These are phyloP conservation scores for Dianthus caryophyllus DNA, from an alignment of 148 eudicot genomes.

Conservation along the genomic window DNA sequence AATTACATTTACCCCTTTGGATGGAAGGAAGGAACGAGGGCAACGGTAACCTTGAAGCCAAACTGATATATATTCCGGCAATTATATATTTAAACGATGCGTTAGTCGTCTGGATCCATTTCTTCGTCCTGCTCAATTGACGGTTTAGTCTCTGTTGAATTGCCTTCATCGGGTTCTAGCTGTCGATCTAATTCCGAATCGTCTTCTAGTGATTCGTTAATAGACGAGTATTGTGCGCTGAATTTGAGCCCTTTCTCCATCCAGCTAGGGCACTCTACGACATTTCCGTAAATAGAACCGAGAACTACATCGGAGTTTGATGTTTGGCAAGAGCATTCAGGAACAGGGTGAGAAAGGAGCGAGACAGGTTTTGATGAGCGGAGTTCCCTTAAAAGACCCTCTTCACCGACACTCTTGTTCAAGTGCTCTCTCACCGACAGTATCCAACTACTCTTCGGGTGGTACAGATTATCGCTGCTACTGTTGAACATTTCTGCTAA, in stretches of 20 bases:
- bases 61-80: no score
- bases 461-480: constrained; percentile 53
- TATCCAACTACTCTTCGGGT: constrained; percentile 75
- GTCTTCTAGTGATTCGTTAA: constrained; percentile 49
- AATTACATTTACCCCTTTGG: background rate
- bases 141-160: constrained; percentile 27
- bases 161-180: constrained; percentile 45
- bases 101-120: constrained; percentile 83
- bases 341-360: constrained; percentile 78
- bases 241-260: constrained; percentile 38
- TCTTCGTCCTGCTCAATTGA: constrained; percentile 71
- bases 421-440: constrained; percentile 68
- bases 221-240: constrained; percentile 28
- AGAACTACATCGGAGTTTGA: constrained; percentile 33
- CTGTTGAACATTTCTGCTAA: constrained; percentile 56
- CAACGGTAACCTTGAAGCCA: no score
- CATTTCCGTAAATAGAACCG: constrained; percentile 29
- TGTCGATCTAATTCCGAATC: constrained; percentile 45
- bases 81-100: no score
- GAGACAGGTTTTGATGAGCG: constrained; percentile 44
- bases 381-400: constrained; percentile 56
- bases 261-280: constrained; percentile 66
- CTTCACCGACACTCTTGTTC: constrained; percentile 62
- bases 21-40: no score
- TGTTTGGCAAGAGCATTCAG: constrained; percentile 80